phyloP scores from a whole-genome alignment of 164 flowering plant species.

The Magnolia sinica region DNA sequence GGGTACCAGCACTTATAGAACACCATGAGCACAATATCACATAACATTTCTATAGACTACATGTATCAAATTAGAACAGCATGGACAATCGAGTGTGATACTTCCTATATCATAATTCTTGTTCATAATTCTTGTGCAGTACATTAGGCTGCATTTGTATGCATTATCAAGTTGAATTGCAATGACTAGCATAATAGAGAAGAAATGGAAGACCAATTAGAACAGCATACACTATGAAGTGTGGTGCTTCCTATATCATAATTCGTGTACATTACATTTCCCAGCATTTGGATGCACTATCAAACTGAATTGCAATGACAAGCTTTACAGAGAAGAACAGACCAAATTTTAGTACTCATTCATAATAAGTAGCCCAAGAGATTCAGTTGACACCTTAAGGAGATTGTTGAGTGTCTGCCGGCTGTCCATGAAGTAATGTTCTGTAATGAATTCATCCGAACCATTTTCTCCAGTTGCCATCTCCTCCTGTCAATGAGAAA shows the following conservation, averaged over 20 bases:
- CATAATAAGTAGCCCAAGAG: background rate
- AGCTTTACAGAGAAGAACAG: too few relatives aligned
- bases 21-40: background rate
- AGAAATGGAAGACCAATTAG: background rate
- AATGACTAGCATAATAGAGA: background rate
- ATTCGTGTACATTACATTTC: background rate
- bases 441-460: constrained; percentile 23
- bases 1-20: too few relatives aligned
- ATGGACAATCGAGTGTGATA: background rate
- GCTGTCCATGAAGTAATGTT: constrained; percentile 32
- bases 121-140: background rate
- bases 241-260: background rate
- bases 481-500: constrained; percentile 31
- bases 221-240: background rate
- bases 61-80: background rate
- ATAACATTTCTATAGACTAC: too few relatives aligned
- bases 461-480: constrained; percentile 29
- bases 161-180: background rate
- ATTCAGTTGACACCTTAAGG: constrained; percentile 28
- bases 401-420: constrained; percentile 34
- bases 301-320: background rate
- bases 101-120: background rate
- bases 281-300: background rate
- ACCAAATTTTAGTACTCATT: background rate
- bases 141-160: background rate